Conservation (phyloP, 1,284 basidiomycete species). For the Lentinula novae-zelandiae region DNA sequence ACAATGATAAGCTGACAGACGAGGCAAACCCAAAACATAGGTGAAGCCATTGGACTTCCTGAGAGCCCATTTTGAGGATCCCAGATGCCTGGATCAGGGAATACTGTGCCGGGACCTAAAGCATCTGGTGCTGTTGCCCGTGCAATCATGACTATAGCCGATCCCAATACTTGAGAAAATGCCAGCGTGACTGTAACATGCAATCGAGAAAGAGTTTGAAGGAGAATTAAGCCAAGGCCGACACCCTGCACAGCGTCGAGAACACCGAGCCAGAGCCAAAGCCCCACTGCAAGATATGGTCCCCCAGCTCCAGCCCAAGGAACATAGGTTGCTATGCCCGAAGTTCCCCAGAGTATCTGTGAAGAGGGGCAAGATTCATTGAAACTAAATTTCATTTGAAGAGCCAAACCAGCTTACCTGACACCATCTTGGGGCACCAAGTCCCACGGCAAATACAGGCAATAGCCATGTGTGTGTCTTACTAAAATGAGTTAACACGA, state of each 20-base stretch:
- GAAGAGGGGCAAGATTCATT: constrained; percentile 9
- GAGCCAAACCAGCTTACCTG: constrained; percentile 45
- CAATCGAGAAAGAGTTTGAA: constrained; percentile 86
- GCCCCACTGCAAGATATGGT: constrained; percentile 80
- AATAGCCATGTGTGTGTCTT: constrained; percentile 93
- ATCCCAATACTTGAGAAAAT: constrained; percentile 80
- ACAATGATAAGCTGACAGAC: constrained; percentile 80
- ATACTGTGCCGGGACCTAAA: constrained; percentile 82
- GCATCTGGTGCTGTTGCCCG: constrained; percentile 82
- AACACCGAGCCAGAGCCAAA: constrained; percentile 94
- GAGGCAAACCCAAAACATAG: constrained; percentile 87
- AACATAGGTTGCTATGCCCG: constrained; percentile 83
- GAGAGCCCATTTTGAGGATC: constrained; percentile 67
- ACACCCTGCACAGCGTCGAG: constrained; percentile 91
- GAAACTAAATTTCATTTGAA: background rate
- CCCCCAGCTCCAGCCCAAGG: constrained; percentile 85
- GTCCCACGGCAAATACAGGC: constrained; percentile 89
- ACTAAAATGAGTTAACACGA: constrained; percentile 78
- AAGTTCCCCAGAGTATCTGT: constrained; percentile 84
- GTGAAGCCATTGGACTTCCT: constrained; percentile 72
- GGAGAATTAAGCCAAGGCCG: constrained; percentile 89
- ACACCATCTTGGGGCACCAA: constrained; percentile 91
- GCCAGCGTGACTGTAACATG: constrained; percentile 91
- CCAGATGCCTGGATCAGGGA: constrained; percentile 90
- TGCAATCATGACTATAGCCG: constrained; percentile 81